A percentile compares a stretch with the other conserved stretches of the same genome.
Conservation (phyloP, 1,139 yeast genomes). For the Yamadazyma kanchanaburiensis region DNA sequence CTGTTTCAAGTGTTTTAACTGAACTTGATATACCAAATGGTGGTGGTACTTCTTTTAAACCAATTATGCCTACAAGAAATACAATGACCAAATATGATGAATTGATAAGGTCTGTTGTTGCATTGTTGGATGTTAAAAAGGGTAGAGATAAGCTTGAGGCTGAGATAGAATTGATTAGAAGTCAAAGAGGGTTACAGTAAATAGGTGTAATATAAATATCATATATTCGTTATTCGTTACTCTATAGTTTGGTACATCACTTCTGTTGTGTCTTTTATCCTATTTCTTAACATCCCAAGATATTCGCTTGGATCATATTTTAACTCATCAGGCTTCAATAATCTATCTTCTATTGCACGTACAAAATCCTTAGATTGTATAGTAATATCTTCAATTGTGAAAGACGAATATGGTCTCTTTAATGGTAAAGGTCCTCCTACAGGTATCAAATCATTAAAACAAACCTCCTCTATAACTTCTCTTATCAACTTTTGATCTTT, state of each 20-base stretch:
- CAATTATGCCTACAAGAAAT: constrained; percentile 83
- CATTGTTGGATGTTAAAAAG: constrained; percentile 78
- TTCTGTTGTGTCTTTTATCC: too few relatives aligned
- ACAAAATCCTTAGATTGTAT: constrained; percentile 9
- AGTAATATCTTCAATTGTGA: constrained; percentile 9
- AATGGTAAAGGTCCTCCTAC: constrained; percentile 6
- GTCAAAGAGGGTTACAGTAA: constrained; percentile 33
- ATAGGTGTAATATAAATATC: too few relatives aligned
- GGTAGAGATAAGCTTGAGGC: constrained; percentile 86
- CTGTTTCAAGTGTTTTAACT: constrained; percentile 67
- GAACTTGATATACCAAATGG: constrained; percentile 75
- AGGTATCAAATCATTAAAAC: constrained; percentile 17
- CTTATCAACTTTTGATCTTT: constrained; percentile 20
- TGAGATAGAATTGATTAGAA: constrained; percentile 62
- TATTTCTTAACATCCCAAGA: too few relatives aligned
- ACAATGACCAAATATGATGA: constrained; percentile 81
- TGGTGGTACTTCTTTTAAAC: constrained; percentile 55
- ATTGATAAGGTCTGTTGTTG: constrained; percentile 66
- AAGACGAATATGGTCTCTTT: constrained; percentile 10
- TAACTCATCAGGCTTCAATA: constrained; percentile 10
- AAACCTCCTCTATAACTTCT: constrained; percentile 11
- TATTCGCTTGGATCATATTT: constrained; percentile 5
- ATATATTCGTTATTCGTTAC: too few relatives aligned
- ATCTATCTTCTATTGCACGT: constrained; percentile 6
- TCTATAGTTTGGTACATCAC: too few relatives aligned